Base-by-base conservation (phyloP, 495 filamentous ascomycete species). In the Oleoguttula mirabilis region DNA sequence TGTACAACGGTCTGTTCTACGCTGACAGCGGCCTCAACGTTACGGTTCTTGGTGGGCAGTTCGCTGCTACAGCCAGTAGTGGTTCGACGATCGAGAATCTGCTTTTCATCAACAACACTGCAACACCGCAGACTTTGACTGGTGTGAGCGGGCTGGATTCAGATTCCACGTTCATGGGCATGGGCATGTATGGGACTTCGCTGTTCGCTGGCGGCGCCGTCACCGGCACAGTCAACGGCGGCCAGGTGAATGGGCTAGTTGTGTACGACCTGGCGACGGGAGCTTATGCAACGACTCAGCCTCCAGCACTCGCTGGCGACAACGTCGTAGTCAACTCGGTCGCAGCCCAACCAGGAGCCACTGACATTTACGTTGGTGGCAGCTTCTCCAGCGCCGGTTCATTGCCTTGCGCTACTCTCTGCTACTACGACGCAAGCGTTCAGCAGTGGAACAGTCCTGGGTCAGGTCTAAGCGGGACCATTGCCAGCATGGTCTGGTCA, bases 11-110 rank as follows among this genome's bases (percentile, higher is more conserved):
- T 15, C 65, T 74, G 4, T 93, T 88, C 58, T 84, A 94, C 55
- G 68, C 66, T 12, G 64, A 66, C 21, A 76, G 72, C 39, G 67
- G 64, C 28, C 70, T 75, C 39, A 94, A 96, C 54, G 63, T 88
- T 21, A 96, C 92, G 3, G 73, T 95, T 21, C 66, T 95, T 28
- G 92, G 82, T 41, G 90, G 90, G 2, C 83, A 87, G 48, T 99
- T 99, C 58, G 73, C 70, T 23, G 77, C 84, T 3, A 76, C 65
- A 12, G 73, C 71, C 19, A 75, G 67, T 32, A 72, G 87, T 51
- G 85, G 80, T 14, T 80, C 79, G 0, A 65, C 66, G 3, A 68
- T 94, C 41, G 62, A 83, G 40, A 94, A 94, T 54, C 67, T 99
- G 12, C 66, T 79, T 21, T 67, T 96, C 55, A 69, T 95, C 42